These are phyloP conservation scores for Coniochaeta sp. DNA, from an alignment of 2,329 filamentous ascomycete species.

Conservation along the genomic window DNA sequence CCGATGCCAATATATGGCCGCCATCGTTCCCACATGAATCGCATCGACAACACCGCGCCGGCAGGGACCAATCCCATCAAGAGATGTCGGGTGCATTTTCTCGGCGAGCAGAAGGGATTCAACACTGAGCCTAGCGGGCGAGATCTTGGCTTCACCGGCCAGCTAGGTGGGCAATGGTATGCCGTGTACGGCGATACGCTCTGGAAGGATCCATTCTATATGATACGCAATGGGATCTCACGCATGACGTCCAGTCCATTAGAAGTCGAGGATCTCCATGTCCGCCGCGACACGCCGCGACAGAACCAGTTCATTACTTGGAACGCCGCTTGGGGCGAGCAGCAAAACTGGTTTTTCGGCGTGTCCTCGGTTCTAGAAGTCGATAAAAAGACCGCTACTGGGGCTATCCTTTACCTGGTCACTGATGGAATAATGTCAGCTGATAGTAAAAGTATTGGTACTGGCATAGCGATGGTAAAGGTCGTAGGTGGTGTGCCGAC, in stretches of 20 bases:
- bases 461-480: slow-evolving; percentile 25
- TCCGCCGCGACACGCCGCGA: slow-evolving; percentile 22
- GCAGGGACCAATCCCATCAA: slow-evolving; percentile 26
- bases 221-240: slow-evolving; percentile 30
- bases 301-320: slow-evolving; percentile 28
- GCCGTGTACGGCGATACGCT: slow-evolving; percentile 27
- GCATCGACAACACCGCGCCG: slow-evolving; percentile 25
- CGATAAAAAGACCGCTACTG: slow-evolving; percentile 16
- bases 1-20: neutral
- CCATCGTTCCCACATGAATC: neutral
- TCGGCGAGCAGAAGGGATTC: slow-evolving; percentile 26
- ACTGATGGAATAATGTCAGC: slow-evolving; percentile 14
- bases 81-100: slow-evolving; percentile 17
- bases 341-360: slow-evolving; percentile 25
- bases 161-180: slow-evolving; percentile 25
- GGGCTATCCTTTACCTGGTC: slow-evolving; percentile 27
- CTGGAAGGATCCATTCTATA: slow-evolving; percentile 17
- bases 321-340: slow-evolving; percentile 27
- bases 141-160: slow-evolving; percentile 11
- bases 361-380: slow-evolving; percentile 30
- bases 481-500: slow-evolving; percentile 24
- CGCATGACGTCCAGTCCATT: slow-evolving; percentile 25
- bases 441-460: neutral
- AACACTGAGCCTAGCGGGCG: slow-evolving; percentile 26
- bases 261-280: slow-evolving; percentile 25